A percentile compares a stretch with the other conserved stretches of the same genome.
These are phyloP conservation scores for Stygiomarasmius scandens DNA, from an alignment of 1,284 basidiomycete genomes.

Conservation along the genomic window DNA sequence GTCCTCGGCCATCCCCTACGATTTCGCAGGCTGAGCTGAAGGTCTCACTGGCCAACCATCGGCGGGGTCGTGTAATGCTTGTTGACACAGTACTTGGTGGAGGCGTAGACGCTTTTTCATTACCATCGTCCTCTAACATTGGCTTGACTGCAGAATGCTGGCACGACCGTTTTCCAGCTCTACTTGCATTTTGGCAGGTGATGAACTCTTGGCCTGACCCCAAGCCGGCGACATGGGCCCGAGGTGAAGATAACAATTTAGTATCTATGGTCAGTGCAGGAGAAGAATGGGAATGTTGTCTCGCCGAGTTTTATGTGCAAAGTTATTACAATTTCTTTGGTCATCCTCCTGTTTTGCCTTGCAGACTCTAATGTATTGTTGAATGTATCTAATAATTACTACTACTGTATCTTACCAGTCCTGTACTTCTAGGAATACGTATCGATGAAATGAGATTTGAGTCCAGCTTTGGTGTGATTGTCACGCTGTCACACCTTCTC, in stretches of 20 bases:
- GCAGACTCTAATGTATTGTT: too few species aligned
- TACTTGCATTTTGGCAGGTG: background rate
- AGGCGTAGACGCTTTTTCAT: too few species aligned
- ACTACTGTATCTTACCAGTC: too few species aligned
- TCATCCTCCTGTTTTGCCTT: background rate
- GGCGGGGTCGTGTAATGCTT: background rate
- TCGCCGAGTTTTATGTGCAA: slow-evolving; percentile 5
- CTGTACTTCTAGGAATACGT: too few species aligned
- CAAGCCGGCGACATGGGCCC: background rate
- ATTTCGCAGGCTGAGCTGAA: background rate
- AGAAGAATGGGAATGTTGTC: slow-evolving; percentile 1
- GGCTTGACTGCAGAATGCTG: background rate
- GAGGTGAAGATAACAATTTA: background rate
- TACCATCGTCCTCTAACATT: background rate
- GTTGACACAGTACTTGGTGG: background rate
- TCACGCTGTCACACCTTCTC: too few species aligned
- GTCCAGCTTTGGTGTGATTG: too few species aligned
- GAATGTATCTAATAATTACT: too few species aligned
- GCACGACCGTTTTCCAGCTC: background rate
- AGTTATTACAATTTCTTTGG: background rate
- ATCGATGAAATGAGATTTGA: too few species aligned
- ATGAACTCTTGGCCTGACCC: background rate
- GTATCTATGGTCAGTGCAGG: background rate
- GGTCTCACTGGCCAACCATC: background rate
- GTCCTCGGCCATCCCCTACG: background rate